Percentiles rank a stretch among this genome's conserved stretches.
Conservation (phyloP, 1,284 basidiomycete species). For the Phlebopus sp. region DNA sequence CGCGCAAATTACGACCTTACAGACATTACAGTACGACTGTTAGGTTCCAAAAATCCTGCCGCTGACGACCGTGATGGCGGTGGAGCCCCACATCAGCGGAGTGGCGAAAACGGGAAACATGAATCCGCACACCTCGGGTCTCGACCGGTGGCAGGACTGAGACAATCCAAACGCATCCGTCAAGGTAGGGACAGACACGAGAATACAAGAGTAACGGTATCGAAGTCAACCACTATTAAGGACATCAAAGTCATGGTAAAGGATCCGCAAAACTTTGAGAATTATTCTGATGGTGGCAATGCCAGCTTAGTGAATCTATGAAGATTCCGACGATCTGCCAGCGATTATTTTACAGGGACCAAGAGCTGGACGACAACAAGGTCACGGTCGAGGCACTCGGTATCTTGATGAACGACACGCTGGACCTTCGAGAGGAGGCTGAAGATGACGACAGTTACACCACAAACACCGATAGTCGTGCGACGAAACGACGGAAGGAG, state of each 20-base stretch:
- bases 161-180: slow-evolving; percentile 68
- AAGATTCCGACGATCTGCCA: slow-evolving; percentile 73
- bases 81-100: slow-evolving; percentile 16
- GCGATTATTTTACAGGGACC: slow-evolving; percentile 57
- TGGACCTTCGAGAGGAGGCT: slow-evolving; percentile 62
- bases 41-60: slow-evolving; percentile 23
- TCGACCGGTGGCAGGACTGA: slow-evolving; percentile 30
- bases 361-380: slow-evolving; percentile 63
- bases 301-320: slow-evolving; percentile 55
- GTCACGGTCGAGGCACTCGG: slow-evolving; percentile 59
- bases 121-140: slow-evolving; percentile 20
- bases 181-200: slow-evolving; percentile 50
- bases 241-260: slow-evolving; percentile 72
- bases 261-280: slow-evolving; percentile 2
- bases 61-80: slow-evolving; percentile 25
- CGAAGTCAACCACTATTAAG: slow-evolving; percentile 66
- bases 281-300: slow-evolving; percentile 1
- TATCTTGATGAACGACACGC: slow-evolving; percentile 59
- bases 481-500: slow-evolving; percentile 48
- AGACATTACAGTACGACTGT: slow-evolving; percentile 48
- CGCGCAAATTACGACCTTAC: slow-evolving; percentile 50
- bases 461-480: slow-evolving; percentile 49
- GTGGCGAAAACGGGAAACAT: slow-evolving; percentile 24
- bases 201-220: slow-evolving; percentile 50
- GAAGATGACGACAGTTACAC: slow-evolving; percentile 56